Conservation (phyloP, 768 basidiomycete species). For the Tricholoma hemisulphureum region DNA sequence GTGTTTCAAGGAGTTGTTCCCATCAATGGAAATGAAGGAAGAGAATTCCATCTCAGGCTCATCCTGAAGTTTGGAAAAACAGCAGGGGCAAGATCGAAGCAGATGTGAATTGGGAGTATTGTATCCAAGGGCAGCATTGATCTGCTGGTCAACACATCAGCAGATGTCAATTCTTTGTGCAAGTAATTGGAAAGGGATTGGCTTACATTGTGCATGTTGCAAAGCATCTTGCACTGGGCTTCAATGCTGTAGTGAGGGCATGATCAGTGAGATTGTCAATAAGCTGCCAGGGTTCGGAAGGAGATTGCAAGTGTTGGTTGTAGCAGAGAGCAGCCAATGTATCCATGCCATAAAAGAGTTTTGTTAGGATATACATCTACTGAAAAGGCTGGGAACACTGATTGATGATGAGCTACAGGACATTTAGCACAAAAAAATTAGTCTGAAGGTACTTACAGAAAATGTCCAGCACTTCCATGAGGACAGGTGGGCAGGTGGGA, state of each 20-base stretch:
- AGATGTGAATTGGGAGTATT: neutral
- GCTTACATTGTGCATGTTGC: slow-evolving; percentile 12
- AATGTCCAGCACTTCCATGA: too few species aligned
- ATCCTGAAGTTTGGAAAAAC: too few species aligned
- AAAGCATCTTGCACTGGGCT: slow-evolving; percentile 8
- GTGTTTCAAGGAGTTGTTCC: too few species aligned
- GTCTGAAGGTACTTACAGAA: too few species aligned
- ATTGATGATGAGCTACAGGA: neutral
- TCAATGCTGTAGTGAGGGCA: slow-evolving; percentile 11
- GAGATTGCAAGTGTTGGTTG: too few species aligned
- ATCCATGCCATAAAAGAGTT: too few species aligned
- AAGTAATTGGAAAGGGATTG: neutral
- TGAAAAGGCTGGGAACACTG: neutral
- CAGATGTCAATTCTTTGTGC: neutral
- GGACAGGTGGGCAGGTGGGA: neutral
- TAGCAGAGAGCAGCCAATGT: too few species aligned
- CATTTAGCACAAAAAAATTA: neutral
- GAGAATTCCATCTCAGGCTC: too few species aligned
- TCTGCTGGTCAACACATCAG: neutral
- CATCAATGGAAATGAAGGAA: too few species aligned
- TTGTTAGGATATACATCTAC: slow-evolving; percentile 7
- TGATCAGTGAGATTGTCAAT: too few species aligned
- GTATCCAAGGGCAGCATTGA: neutral
- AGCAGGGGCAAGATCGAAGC: too few species aligned
- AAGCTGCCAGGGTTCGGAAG: neutral